phyloP scores from a whole-genome alignment of 768 basidiomycete genomes.

The Psilocybe subaeruginosa region DNA sequence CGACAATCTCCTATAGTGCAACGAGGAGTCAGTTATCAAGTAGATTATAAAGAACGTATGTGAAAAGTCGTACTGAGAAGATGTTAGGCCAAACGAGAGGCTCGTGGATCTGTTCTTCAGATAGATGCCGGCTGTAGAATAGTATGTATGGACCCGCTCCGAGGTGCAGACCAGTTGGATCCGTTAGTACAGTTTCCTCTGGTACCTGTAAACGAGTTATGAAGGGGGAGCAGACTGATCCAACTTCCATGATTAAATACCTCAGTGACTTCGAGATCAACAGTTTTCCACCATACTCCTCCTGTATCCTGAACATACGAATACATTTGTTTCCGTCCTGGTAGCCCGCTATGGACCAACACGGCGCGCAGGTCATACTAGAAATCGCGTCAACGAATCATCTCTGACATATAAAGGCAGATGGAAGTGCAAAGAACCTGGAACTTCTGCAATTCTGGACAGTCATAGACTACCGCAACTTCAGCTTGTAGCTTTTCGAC shows the following conservation, averaged over 20 bases:
- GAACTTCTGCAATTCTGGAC: conserved; percentile 65
- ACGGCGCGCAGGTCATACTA: conserved; percentile 85
- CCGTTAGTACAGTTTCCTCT: conserved; percentile 70
- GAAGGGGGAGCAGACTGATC: background rate
- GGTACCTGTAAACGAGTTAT: conserved; percentile 51
- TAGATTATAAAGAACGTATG: background rate
- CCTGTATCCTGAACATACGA: conserved; percentile 71
- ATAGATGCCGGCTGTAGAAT: conserved; percentile 58
- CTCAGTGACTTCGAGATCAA: conserved; percentile 71
- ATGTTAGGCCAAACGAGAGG: conserved; percentile 39
- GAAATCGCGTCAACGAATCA: background rate
- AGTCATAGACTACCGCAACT: conserved; percentile 53
- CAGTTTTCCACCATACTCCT: conserved; percentile 80
- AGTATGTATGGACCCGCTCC: conserved; percentile 79
- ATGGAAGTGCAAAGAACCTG: conserved; percentile 41
- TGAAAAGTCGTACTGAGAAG: conserved; percentile 33
- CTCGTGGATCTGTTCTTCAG: conserved; percentile 36
- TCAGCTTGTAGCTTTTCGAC: conserved; percentile 48
- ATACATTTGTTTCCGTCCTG: conserved; percentile 77
- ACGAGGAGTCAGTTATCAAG: background rate
- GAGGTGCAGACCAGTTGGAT: conserved; percentile 72
- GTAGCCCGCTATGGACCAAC: conserved; percentile 76
- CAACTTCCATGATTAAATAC: conserved; percentile 33
- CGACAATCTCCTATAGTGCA: conserved; percentile 32
- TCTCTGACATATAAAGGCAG: background rate